Conservation (phyloP, 2,329 filamentous ascomycete genomes). For the Penicillium sp. region DNA sequence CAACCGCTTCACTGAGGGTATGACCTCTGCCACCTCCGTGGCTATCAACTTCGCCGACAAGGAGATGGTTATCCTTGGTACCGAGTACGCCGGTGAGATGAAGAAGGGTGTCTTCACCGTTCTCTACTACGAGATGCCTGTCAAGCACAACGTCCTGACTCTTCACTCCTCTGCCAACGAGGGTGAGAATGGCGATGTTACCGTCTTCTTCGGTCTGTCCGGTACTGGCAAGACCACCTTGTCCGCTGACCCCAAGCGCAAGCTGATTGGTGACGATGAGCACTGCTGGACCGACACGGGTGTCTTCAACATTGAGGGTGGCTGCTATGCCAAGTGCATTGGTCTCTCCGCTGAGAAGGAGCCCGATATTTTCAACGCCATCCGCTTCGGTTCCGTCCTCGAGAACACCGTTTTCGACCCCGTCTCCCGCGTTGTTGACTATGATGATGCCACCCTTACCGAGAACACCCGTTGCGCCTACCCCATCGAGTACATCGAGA, state of each 20-base stretch:
- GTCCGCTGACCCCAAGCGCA: conserved; percentile 93
- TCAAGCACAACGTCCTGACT: conserved; percentile 98
- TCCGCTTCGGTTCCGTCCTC: conserved; percentile 93
- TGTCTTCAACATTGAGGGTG: conserved; percentile 99
- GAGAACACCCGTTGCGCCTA: conserved; percentile 99
- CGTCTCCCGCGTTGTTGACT: conserved; percentile 84
- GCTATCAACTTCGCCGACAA: conserved; percentile 99
- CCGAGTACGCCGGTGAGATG: conserved; percentile 97
- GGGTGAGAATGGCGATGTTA: conserved; percentile 90
- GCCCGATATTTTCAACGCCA: conserved; percentile 94
- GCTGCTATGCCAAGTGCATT: conserved; percentile 99
- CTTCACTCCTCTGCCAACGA: conserved; percentile 99
- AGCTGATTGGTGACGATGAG: conserved; percentile 97
- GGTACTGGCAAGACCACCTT: conserved; percentile 98
- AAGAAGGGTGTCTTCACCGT: conserved; percentile 99
- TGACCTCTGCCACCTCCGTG: conserved; percentile 97
- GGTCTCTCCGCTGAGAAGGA: conserved; percentile 98
- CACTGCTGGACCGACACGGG: conserved; percentile 98
- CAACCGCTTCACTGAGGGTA: conserved; percentile 95
- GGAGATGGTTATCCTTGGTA: conserved; percentile 99
- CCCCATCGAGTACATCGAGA: conserved; percentile 97
- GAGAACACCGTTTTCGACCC: conserved; percentile 99
- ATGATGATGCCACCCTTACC: conserved; percentile 89
- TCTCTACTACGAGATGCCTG: conserved; percentile 99
- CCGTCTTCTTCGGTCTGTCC: conserved; percentile 98